Conservation (phyloP, 768 basidiomycete species). For the Hericium rajendrae region DNA sequence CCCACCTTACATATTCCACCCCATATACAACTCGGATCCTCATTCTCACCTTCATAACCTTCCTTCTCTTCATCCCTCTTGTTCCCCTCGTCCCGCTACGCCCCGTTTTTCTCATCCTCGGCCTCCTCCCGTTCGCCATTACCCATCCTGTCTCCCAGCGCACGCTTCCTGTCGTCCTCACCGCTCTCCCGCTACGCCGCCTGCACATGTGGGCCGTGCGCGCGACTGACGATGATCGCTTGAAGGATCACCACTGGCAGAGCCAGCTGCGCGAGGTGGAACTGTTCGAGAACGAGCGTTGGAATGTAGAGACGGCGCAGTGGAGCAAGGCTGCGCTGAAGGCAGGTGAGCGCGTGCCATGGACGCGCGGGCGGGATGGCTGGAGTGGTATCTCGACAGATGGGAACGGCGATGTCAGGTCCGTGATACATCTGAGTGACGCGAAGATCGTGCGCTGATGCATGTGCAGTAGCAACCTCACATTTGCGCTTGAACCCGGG, state of each 20-base stretch:
- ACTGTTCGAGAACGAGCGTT: constrained; percentile 76
- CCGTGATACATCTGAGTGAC: constrained; percentile 15
- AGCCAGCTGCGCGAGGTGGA: constrained; percentile 60
- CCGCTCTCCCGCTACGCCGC: constrained; percentile 11
- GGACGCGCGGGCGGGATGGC: constrained; percentile 66
- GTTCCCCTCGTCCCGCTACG: constrained; percentile 29
- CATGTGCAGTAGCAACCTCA: constrained; percentile 60
- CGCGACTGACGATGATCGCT: constrained; percentile 53
- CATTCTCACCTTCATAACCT: constrained; percentile 33
- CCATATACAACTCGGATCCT: constrained; percentile 48
- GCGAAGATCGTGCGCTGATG: constrained; percentile 3
- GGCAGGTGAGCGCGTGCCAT: constrained; percentile 43
- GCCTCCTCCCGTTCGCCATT: constrained; percentile 40
- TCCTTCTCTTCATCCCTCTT: constrained; percentile 33
- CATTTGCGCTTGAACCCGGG: constrained; percentile 63
- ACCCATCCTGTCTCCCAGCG: constrained; percentile 39
- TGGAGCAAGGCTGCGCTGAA: constrained; percentile 32
- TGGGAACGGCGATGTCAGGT: constrained; percentile 55
- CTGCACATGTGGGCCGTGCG: constrained; percentile 17
- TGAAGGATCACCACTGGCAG: constrained; percentile 56
- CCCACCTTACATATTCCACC: constrained; percentile 40
- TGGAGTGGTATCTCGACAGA: constrained; percentile 47
- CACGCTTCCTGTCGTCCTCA: constrained; percentile 22
- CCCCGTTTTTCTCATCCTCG: constrained; percentile 38
- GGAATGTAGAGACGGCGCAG: constrained; percentile 17